These are phyloP conservation scores for Solanum medicagineum DNA, from an alignment of 257 asterid genomes.

Conservation along the genomic window DNA sequence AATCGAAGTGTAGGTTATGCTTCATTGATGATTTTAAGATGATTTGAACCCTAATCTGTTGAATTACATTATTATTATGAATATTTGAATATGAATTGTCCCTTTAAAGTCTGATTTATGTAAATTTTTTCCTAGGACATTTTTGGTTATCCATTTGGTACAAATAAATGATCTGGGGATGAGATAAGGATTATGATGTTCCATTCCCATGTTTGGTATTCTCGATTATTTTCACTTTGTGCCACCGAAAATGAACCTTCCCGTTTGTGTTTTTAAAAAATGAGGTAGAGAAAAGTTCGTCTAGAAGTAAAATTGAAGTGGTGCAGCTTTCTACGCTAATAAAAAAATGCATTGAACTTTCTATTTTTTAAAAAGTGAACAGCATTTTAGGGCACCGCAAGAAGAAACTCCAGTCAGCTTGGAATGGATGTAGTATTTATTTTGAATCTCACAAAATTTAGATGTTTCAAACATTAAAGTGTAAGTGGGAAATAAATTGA, in stretches of 20 bases:
- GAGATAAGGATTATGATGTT: not conserved
- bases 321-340: not conserved
- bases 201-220: not conserved
- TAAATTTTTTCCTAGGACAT: not conserved
- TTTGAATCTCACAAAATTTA: not conserved
- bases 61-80: too few relatives aligned
- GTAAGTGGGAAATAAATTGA: not conserved
- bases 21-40: too few relatives aligned
- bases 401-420: not conserved
- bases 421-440: not conserved
- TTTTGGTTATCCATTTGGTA: not conserved
- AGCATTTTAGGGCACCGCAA: not conserved
- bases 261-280: not conserved
- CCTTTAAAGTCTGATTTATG: too few relatives aligned
- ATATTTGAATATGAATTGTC: too few relatives aligned
- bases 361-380: not conserved
- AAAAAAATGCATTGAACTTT: not conserved
- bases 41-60: too few relatives aligned
- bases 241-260: not conserved
- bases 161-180: not conserved
- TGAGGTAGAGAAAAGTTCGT: not conserved
- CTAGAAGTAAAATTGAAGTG: not conserved
- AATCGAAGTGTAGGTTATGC: too few relatives aligned
- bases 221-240: not conserved
- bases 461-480: not conserved